These are phyloP conservation scores for Calonectria pseudoreteaudii DNA, from an alignment of 2,329 filamentous ascomycete species.

Conservation along the genomic window DNA sequence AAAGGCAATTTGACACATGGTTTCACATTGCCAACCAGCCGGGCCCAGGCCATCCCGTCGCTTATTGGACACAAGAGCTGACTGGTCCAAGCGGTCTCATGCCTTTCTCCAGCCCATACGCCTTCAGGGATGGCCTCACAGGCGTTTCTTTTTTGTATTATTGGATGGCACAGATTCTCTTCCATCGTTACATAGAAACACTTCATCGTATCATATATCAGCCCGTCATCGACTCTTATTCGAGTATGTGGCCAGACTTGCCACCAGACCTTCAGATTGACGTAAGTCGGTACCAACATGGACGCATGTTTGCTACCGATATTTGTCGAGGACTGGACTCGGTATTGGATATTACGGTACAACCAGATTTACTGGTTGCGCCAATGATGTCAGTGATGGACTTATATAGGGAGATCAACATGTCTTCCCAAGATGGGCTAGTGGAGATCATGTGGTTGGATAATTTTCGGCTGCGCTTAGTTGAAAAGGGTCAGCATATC, in stretches of 20 bases:
- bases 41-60: conserved; percentile 44
- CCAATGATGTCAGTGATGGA: conserved; percentile 57
- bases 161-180: conserved; percentile 63
- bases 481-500: conserved; percentile 55
- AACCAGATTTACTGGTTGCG: conserved; percentile 59
- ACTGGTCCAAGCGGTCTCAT: conserved; percentile 45
- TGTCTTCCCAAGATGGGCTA: conserved; percentile 53
- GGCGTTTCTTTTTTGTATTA: conserved; percentile 65
- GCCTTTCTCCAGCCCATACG: conserved; percentile 59
- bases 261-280: conserved; percentile 55
- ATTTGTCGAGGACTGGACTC: conserved; percentile 65
- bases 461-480: conserved; percentile 54
- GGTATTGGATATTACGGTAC: conserved; percentile 55
- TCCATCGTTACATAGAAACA: conserved; percentile 61
- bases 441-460: conserved; percentile 63
- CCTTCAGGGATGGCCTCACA: conserved; percentile 57
- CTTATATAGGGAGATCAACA: conserved; percentile 56
- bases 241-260: conserved; percentile 53
- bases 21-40: conserved; percentile 46
- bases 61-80: conserved; percentile 55
- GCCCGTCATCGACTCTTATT: conserved; percentile 55
- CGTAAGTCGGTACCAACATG: conserved; percentile 56
- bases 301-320: conserved; percentile 58
- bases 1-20: conserved; percentile 63
- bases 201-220: conserved; percentile 59